Conservation (phyloP, 2,329 filamentous ascomycete genomes). For the Aspergillus quadrilineatus region DNA sequence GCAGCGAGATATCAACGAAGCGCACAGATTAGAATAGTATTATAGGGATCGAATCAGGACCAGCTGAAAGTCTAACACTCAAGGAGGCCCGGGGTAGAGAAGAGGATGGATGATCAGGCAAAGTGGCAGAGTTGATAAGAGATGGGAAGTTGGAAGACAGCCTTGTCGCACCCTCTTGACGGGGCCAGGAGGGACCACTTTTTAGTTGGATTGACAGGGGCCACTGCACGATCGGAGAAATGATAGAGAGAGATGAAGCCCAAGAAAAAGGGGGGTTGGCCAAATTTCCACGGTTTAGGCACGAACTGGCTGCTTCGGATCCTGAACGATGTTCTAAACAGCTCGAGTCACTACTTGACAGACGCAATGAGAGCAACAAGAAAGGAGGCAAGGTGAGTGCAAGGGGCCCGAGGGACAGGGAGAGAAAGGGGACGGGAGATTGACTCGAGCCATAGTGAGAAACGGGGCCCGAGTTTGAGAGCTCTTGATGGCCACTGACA, state of each 20-base stretch:
- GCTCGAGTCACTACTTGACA: conserved; percentile 1
- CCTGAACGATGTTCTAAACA: background rate
- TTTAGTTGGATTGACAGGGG: conserved; percentile 21
- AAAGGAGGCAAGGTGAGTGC: background rate
- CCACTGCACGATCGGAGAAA: conserved; percentile 19
- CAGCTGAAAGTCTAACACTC: conserved; percentile 28
- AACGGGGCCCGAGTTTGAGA: background rate
- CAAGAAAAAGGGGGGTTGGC: conserved; percentile 6
- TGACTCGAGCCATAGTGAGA: conserved; percentile 1
- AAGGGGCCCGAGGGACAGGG: conserved; percentile 5
- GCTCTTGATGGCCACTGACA: conserved; percentile 6
- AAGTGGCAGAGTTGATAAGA: conserved; percentile 3
- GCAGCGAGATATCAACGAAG: conserved; percentile 8
- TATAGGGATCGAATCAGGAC: conserved; percentile 26
- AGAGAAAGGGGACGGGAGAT: conserved; percentile 12
- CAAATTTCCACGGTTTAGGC: background rate
- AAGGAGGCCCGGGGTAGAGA: conserved; percentile 5
- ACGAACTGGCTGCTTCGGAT: background rate
- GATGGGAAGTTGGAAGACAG: conserved; percentile 7
- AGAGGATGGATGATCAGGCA: conserved; percentile 1
- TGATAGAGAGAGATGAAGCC: conserved; percentile 11
- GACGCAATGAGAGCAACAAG: background rate
- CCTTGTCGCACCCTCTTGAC: conserved; percentile 7
- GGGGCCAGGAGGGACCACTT: conserved; percentile 17
- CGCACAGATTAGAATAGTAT: conserved; percentile 14